Evolutionary conservation across 495 filamentous ascomycete genomes (phyloP).

Genomic region (Penicillium cosmopolitanum): DNA sequence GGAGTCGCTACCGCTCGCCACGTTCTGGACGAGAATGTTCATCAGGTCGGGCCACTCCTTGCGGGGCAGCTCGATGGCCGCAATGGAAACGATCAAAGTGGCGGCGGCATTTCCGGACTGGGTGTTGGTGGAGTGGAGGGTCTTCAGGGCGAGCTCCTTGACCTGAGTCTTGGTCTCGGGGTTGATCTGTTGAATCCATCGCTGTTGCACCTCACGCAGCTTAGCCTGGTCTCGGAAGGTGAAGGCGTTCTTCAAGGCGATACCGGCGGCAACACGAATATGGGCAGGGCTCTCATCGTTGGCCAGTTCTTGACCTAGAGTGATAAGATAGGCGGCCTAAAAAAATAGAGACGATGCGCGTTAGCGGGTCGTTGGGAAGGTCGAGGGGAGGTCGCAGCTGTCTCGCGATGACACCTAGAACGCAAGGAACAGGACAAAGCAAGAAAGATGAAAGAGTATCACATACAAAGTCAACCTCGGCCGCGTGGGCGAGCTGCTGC

Average conservation of each 20-base stretch:
- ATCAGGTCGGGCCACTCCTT: conserved; percentile 97
- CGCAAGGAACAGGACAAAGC: conserved; percentile 2
- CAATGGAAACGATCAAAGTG: conserved; percentile 93
- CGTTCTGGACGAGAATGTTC: conserved; percentile 83
- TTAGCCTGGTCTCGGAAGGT: conserved; percentile 85
- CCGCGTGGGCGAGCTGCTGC: conserved; percentile 89
- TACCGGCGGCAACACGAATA: conserved; percentile 90
- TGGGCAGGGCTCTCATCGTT: conserved; percentile 82
- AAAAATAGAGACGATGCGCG: conserved; percentile 11
- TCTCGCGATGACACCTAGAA: not conserved
- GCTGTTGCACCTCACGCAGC: conserved; percentile 82
- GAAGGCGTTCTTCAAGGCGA: conserved; percentile 97
- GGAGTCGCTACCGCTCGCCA: conserved; percentile 79
- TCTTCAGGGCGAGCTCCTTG: conserved; percentile 85
- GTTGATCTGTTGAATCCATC: conserved; percentile 85
- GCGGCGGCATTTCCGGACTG: conserved; percentile 88
- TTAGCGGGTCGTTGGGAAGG: conserved; percentile 6
- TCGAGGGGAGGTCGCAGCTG: not conserved
- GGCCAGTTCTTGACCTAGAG: conserved; percentile 88
- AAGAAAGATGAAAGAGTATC: conserved; percentile 18
- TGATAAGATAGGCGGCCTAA: conserved; percentile 86
- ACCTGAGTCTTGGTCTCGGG: conserved; percentile 78
- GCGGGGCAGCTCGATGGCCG: conserved; percentile 88
- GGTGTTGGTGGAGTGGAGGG: conserved; percentile 72
- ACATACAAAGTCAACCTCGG: conserved; percentile 93